Evolutionary conservation across 345 rosid species (phyloP), one percentile per base, ranked within the genome.

Genomic region (Arabis alpina): DNA sequence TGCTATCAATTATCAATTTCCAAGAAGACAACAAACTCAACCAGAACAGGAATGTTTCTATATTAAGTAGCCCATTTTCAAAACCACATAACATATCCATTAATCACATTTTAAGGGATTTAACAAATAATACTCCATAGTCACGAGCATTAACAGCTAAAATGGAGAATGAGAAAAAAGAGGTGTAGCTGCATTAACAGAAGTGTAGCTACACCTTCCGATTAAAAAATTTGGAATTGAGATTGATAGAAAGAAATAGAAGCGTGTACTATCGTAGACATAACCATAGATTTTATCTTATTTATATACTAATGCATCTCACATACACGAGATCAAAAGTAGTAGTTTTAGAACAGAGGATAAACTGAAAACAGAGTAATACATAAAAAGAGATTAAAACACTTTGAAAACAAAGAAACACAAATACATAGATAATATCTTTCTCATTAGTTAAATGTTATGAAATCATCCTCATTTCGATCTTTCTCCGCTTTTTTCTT

Each of bases 381-480:
- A 41, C 66, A 30, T 32, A 55, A 0, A n/a, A 57, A 45, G 42
- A 61, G 19, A 34, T 12, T 19, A 25, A 16, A 49, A 57, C 59
- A 57, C 37, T 23, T 36, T 55, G 32, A n/a, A 13, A 66, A 4
- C 42, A 59, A 5, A 54, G 41, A 40, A 40, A 66, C 16, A 43
- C 72, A n/a, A 6, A 34, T 28, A 52, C 3, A 55, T 0, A 43
- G 27, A 53, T 32, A 10, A 1, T 32, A 11, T 64, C 37, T 50
- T 44, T n/a, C 48, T 13, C 59, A 69, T 42, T 50, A 55, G 24
- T 69, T 55, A 40, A 68, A 62, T 63, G 70, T 68, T 10, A 76
- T 76, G 54, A 76, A 76, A 4, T 76, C 79, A 30, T 75, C 74
- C 3, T 62, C 79, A 15, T 61, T 54, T 8, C 6, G 13, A 24